Conservation (phyloP, 2,329 filamentous ascomycete species). For the Chaetothyriales sp. region DNA sequence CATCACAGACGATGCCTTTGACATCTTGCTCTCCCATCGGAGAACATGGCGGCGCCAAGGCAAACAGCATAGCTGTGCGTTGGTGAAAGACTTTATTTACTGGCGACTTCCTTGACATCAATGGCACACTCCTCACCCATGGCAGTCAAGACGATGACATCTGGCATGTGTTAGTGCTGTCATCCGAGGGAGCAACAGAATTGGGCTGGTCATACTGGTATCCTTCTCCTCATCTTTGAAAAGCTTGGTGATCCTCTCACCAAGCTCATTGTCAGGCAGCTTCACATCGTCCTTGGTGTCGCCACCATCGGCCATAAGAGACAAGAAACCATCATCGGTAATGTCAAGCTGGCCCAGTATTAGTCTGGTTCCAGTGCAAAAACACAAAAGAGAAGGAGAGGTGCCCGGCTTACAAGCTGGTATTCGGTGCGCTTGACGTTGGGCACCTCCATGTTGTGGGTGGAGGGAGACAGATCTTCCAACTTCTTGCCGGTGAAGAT, state of each 20-base stretch:
- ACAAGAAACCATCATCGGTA: slow-evolving; percentile 85
- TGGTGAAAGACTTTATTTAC: slow-evolving; percentile 12
- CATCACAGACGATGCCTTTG: not conserved
- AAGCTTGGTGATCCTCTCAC: slow-evolving; percentile 68
- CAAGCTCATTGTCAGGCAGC: slow-evolving; percentile 76
- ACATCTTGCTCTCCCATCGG: not conserved
- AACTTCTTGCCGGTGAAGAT: slow-evolving; percentile 99
- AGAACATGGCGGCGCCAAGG: not conserved
- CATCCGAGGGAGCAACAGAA: not conserved
- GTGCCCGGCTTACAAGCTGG: slow-evolving; percentile 62
- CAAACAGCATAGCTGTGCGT: not conserved
- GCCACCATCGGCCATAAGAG: slow-evolving; percentile 77
- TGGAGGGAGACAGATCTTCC: slow-evolving; percentile 96
- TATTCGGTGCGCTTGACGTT: slow-evolving; percentile 81
- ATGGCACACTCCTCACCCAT: slow-evolving; percentile 92
- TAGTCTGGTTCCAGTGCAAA: not conserved
- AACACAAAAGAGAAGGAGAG: not conserved
- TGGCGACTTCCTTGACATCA: slow-evolving; percentile 87
- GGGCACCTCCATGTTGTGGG: slow-evolving; percentile 76
- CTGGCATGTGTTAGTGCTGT: slow-evolving; percentile 31
- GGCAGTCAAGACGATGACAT: slow-evolving; percentile 80
- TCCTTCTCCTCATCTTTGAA: slow-evolving; percentile 80
- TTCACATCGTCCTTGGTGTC: slow-evolving; percentile 89
- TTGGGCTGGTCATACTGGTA: slow-evolving; percentile 53
- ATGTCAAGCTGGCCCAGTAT: slow-evolving; percentile 57